Conservation (phyloP, 73 alveolate genomes). For the Tetrahymena elliotti region DNA sequence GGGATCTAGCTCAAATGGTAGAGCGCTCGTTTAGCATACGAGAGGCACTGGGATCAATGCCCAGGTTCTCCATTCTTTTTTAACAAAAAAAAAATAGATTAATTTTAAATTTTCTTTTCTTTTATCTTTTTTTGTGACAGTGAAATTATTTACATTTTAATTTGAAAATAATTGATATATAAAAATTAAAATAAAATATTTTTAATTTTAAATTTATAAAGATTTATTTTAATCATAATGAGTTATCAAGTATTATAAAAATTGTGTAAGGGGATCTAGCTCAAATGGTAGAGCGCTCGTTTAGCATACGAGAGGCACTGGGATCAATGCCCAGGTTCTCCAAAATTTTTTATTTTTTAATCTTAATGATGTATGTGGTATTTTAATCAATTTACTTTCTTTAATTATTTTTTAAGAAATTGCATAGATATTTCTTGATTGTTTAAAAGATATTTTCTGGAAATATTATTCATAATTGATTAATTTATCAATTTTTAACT, state of each 20-base stretch:
- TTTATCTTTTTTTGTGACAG: too few relatives aligned
- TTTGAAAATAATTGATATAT: too few relatives aligned
- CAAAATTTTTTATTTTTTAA: neutral
- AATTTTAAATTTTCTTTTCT: too few relatives aligned
- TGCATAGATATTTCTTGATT: neutral
- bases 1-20: conserved; percentile 2
- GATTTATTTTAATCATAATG: too few relatives aligned
- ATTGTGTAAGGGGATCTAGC: neutral
- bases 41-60: conserved; percentile 4
- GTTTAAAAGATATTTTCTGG: neutral
- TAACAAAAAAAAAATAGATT: too few relatives aligned
- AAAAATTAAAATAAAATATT: too few relatives aligned
- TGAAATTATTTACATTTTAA: too few relatives aligned
- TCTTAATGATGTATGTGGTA: neutral
- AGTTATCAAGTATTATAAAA: neutral
- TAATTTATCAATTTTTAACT: too few relatives aligned
- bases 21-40: conserved; percentile 4
- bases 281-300: conserved; percentile 3
- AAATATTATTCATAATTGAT: too few relatives aligned
- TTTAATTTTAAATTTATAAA: too few relatives aligned
- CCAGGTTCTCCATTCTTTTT: neutral
- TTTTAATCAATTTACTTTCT: neutral
- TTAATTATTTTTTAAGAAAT: too few relatives aligned
- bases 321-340: conserved; percentile 4
- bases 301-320: conserved; percentile 3